Evolutionary conservation across 179 eudicot species (phyloP), one percentile per base, ranked within the genome.

Genomic region (Beta macrorhiza): DNA sequence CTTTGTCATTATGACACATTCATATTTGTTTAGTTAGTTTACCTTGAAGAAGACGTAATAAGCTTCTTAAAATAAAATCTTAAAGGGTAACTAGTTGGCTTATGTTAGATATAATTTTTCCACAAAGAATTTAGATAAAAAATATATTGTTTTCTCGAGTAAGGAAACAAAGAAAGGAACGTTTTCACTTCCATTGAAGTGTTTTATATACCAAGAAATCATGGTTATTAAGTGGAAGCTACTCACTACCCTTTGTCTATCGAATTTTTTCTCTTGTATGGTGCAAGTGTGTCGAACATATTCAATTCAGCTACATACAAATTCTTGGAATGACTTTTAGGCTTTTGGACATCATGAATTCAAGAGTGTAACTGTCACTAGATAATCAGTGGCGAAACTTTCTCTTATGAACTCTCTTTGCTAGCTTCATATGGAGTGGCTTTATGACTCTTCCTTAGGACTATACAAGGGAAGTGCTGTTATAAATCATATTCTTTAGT

Each of bases 281-380:
- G 9, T 53, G 14, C 62, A 47, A 45, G 61, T 42, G 78, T 32
- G 52, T 37, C 4, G 42, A 2, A 16, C 52, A 4, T 7, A 5
- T n/a, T 53, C 58, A 72, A 11, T 44, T 71, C 58, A 49, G 37
- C 7, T 11, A 51, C 17, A 49, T 4, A 20, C 12, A 47, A 15
- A 69, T 47, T 71, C 77, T 77, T 70, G 53, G 44, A 6, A 49
- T 42, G 62, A 58, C 5, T 20, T 71, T 77, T 19, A 53, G 62
- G 22, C 76, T 20, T 71, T 77, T 47, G 64, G 70, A 42, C 76
- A 81, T 75, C 7, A 42, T 74, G 64, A 76, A 42, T 8, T 19
- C 53, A 52, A 49, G 42, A 70, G 77, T 29, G 49, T 57, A 70
- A 22, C 12, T 57, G 32, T 57, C 58, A 22, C 19, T 57, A 17